These are phyloP conservation scores for Pichia thaimueangensis DNA, from an alignment of 805 yeast species.

Conservation along the genomic window DNA sequence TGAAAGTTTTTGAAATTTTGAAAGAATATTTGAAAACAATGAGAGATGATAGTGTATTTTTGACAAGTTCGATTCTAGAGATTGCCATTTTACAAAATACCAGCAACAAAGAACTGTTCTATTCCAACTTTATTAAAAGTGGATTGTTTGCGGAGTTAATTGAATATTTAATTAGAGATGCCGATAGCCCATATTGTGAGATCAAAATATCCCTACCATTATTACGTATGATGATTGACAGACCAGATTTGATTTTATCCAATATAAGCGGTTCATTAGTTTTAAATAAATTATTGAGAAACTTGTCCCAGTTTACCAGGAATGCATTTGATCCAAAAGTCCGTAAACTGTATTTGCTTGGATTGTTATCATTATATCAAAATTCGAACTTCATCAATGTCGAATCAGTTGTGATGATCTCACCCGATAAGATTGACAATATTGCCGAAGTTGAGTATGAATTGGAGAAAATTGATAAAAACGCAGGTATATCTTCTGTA, in stretches of 20 bases:
- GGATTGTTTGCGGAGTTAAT: conserved; percentile 40
- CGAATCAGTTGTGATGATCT: neutral
- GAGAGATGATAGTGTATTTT: conserved; percentile 64
- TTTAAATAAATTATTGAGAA: conserved; percentile 19
- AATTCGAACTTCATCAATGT: no score
- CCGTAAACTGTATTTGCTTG: conserved; percentile 43
- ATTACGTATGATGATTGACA: conserved; percentile 34
- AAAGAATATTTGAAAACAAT: conserved; percentile 50
- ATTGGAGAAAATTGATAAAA: conserved; percentile 22
- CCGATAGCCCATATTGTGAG: conserved; percentile 38
- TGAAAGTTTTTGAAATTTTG: conserved; percentile 41
- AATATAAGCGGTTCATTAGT: conserved; percentile 7
- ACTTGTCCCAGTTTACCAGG: conserved; percentile 27
- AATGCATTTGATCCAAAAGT: conserved; percentile 69
- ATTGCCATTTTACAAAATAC: conserved; percentile 35
- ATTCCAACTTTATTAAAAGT: conserved; percentile 33
- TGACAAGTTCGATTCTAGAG: conserved; percentile 50
- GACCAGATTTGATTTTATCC: conserved; percentile 30
- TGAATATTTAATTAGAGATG: conserved; percentile 36
- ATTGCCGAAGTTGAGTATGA: conserved; percentile 16
- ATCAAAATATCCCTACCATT: conserved; percentile 32
- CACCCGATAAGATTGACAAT: neutral
- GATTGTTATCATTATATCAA: conserved; percentile 27
- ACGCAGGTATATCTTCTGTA: conserved; percentile 20
- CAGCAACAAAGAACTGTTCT: conserved; percentile 17